phyloP scores from a whole-genome alignment of 345 rosid genomes.

The Passiflora organensis region DNA sequence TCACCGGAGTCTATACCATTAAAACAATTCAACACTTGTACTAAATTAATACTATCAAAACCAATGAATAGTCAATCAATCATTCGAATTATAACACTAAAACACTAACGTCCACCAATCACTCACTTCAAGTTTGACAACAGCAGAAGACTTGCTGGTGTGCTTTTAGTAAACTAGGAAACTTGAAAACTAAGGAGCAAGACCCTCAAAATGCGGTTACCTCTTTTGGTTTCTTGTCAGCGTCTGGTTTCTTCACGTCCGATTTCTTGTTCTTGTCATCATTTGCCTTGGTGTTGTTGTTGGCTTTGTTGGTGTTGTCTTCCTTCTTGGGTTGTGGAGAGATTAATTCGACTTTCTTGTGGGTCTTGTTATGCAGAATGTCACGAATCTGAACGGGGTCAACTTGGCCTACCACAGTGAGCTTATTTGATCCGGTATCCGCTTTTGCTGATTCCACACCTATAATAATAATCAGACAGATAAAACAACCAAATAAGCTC shows the following conservation, averaged over 20 bases:
- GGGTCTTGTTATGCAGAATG: conserved; percentile 38
- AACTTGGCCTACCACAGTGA: conserved; percentile 70
- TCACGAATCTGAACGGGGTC: conserved; percentile 54
- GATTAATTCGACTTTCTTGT: conserved; percentile 62
- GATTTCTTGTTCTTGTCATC: conserved; percentile 12
- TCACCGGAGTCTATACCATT: conserved; percentile 43
- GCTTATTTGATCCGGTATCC: conserved; percentile 46
- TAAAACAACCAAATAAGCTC: no score
- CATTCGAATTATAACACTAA: no score
- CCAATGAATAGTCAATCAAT: no score
- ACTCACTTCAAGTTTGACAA: no score
- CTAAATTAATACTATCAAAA: no score
- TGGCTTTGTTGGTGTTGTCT: conserved; percentile 20
- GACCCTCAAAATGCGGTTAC: no score
- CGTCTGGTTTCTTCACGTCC: conserved; percentile 15
- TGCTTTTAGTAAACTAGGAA: no score
- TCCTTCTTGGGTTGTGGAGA: conserved; percentile 79
- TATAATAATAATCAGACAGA: no score
- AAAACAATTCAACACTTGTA: no score
- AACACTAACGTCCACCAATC: no score
- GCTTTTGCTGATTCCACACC: conserved; percentile 67
- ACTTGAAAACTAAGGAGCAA: no score
- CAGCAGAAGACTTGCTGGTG: no score
- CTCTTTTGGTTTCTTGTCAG: conserved; percentile 47
- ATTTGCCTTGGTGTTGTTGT: conserved; percentile 7